Evolutionary conservation across 1,284 basidiomycete genomes (phyloP), one percentile per base, ranked within the genome.

Genomic region (Tremellales sp.): DNA sequence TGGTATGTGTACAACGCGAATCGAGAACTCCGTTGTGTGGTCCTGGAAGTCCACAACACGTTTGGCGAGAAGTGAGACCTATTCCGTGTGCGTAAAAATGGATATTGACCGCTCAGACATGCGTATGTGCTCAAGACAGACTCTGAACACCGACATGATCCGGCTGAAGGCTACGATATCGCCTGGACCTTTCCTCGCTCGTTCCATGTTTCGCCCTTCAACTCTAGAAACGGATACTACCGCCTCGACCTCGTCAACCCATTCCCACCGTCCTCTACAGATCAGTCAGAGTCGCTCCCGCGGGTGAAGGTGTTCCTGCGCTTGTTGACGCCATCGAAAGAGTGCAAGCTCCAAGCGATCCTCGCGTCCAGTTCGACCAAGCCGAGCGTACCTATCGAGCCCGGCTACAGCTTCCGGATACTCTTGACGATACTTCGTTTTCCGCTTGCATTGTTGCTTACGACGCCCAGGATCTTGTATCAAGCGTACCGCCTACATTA

Each of bases 161-260:
- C 59, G 29, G 45, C 48, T 7, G 13, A 31, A 27, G 57, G 53
- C 54, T 85, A 80, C 58, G 77, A 82, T 45, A 79, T 85, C 58
- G 79, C 83, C 53, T 88, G 86, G 84, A 84, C 81, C 0, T 82
- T 88, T 48, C 77, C 76, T 22, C 81, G 86, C 21, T 78, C 81
- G 49, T 88, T 89, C 67, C 86, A 88, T 61, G 86, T 88, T 24
- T 88, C 85, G 0, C 85, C 86, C 0, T 88, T 87, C 77, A 88
- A 87, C 67, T 83, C 87, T 58, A 78, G 85, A 3, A 76, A 78
- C 17, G 86, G 86, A 0, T 84, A 75, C 68, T 88, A 88, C 67
- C 78, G 78, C 68, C 55, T 67, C 60, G 29, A 82, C 79, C 13
- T 76, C 61, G 2, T 57, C 49, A 76, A 80, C 56, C 67, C 80